These are phyloP conservation scores for Scutellaria barbata DNA, from an alignment of 257 asterid species.

Conservation along the genomic window DNA sequence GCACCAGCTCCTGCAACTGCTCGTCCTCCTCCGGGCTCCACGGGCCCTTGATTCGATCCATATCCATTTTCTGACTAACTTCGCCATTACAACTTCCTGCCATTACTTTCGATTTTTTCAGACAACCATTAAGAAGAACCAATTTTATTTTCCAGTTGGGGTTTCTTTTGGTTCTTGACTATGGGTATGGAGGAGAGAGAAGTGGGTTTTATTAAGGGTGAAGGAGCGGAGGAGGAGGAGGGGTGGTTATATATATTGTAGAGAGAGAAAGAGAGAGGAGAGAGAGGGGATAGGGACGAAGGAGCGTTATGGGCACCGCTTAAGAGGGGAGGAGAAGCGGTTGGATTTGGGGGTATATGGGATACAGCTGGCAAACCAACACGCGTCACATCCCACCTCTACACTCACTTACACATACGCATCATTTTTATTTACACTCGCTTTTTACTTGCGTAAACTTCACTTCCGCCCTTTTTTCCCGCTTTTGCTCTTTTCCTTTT, in stretches of 20 bases:
- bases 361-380: conserved; percentile 87
- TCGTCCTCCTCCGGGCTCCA: conserved; percentile 98
- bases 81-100: conserved; percentile 25
- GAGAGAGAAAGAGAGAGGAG: background rate
- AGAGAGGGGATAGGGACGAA: conserved; percentile 18
- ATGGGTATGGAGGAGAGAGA: background rate
- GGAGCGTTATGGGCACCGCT: conserved; percentile 69
- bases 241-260: conserved; percentile 33
- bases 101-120: conserved; percentile 11
- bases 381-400: conserved; percentile 64
- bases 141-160: background rate
- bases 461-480: conserved; percentile 21
- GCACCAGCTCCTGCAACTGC: conserved; percentile 68
- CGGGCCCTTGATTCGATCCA: conserved; percentile 93
- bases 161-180: background rate
- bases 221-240: conserved; percentile 1
- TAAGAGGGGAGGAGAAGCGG: conserved; percentile 41
- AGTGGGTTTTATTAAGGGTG: conserved; percentile 2
- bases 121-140: conserved; percentile 22
- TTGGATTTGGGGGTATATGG: conserved; percentile 59
- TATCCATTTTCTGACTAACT: conserved; percentile 44
- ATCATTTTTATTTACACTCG: conserved; percentile 16
- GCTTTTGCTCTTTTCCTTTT: background rate
- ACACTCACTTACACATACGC: conserved; percentile 51
- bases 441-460: conserved; percentile 39